Evolutionary conservation across 1,284 basidiomycete species (phyloP).

Genomic region (Blastosporella zonata): DNA sequence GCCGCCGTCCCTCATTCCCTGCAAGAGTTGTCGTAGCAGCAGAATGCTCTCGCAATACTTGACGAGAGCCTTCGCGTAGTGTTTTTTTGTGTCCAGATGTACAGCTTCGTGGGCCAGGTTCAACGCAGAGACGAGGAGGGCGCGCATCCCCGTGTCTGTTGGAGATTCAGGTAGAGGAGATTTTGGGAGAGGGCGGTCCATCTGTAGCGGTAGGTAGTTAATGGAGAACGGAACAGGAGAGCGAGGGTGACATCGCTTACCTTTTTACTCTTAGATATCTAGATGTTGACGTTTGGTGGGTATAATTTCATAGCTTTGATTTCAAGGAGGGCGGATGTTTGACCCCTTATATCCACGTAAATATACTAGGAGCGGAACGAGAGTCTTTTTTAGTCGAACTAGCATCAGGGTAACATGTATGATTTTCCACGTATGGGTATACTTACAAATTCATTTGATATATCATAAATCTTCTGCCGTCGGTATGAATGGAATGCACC

Average conservation of each 20-base stretch:
- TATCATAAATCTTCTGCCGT: too few species aligned
- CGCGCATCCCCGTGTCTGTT: neutral
- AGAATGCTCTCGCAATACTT: slow-evolving; percentile 13
- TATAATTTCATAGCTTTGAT: neutral
- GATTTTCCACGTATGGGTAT: too few species aligned
- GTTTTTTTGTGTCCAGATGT: slow-evolving; percentile 3
- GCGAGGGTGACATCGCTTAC: neutral
- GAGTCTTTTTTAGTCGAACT: too few species aligned
- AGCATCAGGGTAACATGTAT: too few species aligned
- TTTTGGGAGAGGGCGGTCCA: neutral
- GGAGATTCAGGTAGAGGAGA: neutral
- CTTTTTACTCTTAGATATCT: too few species aligned
- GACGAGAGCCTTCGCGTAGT: slow-evolving; percentile 2
- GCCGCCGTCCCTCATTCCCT: neutral
- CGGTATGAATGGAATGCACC: too few species aligned
- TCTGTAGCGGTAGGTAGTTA: neutral
- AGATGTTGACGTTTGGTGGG: neutral
- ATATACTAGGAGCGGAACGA: neutral
- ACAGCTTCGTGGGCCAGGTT: slow-evolving; percentile 14
- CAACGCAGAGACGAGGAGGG: slow-evolving; percentile 9
- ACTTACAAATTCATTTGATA: too few species aligned
- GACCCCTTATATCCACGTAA: neutral
- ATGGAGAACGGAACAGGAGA: neutral
- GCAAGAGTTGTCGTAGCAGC: slow-evolving; percentile 12
- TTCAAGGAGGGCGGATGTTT: neutral